Percentiles rank a stretch among this genome's conserved stretches.
Conservation (phyloP, 2,329 filamentous ascomycete genomes). For the Teratosphaeria gauchensis region DNA sequence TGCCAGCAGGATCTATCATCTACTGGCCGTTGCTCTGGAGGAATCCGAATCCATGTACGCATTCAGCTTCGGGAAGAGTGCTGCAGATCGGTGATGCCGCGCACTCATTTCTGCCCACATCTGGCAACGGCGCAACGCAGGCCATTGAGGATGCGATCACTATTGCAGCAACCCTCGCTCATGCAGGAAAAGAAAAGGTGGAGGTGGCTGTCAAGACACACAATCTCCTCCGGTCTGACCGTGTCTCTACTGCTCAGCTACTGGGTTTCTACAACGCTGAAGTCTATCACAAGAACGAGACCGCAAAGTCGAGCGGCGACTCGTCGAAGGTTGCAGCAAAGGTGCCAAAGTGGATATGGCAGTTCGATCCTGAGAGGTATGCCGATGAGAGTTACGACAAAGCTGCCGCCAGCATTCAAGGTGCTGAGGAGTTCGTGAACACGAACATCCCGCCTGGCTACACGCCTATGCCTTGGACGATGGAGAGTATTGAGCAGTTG, state of each 20-base stretch:
- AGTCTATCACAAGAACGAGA: conserved; percentile 14
- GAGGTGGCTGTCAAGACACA: conserved; percentile 22
- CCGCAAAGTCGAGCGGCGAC: conserved; percentile 8
- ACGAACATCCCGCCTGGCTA: conserved; percentile 13
- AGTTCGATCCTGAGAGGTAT: conserved; percentile 7
- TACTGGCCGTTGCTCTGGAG: conserved; percentile 49
- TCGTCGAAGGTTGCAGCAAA: conserved; percentile 8
- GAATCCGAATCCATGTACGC: conserved; percentile 43
- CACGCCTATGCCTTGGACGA: conserved; percentile 8
- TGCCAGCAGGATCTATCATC: conserved; percentile 24
- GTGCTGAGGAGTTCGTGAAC: conserved; percentile 8
- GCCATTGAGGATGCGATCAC: conserved; percentile 45
- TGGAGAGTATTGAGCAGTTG: conserved; percentile 11
- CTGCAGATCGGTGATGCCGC: conserved; percentile 45
- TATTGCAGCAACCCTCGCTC: conserved; percentile 36
- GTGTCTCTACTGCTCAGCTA: conserved; percentile 14
- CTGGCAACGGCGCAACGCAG: conserved; percentile 45
- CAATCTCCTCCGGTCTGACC: conserved; percentile 21
- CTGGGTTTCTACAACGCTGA: conserved; percentile 16
- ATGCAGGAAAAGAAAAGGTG: conserved; percentile 33
- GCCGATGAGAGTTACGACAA: conserved; percentile 10
- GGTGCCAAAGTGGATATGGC: conserved; percentile 13
- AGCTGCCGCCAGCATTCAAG: conserved; percentile 7
- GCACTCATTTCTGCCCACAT: conserved; percentile 45
- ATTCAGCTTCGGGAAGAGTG: conserved; percentile 40